Conservation (phyloP, 2,329 filamentous ascomycete genomes). For the Thielaviopsis populi region DNA sequence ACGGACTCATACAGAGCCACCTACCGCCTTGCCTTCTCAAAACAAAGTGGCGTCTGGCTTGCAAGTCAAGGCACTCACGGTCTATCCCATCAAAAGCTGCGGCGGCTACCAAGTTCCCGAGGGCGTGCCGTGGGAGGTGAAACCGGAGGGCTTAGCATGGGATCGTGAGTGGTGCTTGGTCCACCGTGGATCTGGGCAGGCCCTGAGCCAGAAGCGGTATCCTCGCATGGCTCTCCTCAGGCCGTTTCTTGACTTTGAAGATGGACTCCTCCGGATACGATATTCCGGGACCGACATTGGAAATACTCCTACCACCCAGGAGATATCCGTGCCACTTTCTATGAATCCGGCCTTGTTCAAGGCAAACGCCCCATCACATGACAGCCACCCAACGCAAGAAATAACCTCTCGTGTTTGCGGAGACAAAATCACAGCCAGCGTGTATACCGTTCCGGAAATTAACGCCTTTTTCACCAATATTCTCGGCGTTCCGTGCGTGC, state of each 20-base stretch:
- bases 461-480: conserved; percentile 63
- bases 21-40: background rate
- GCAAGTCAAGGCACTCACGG: conserved; percentile 45
- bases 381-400: background rate
- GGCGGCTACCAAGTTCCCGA: conserved; percentile 58
- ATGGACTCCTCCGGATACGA: conserved; percentile 48
- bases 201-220: conserved; percentile 76
- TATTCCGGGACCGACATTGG: conserved; percentile 27
- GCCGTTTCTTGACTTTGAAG: conserved; percentile 56
- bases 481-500: conserved; percentile 62
- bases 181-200: conserved; percentile 69
- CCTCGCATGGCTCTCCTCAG: conserved; percentile 74
- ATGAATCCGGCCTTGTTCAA: conserved; percentile 46
- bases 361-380: conserved; percentile 10
- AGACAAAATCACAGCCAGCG: conserved; percentile 54
- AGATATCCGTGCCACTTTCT: conserved; percentile 47
- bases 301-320: conserved; percentile 22
- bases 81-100: conserved; percentile 94
- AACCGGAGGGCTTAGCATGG: conserved; percentile 73
- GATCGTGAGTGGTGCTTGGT: conserved; percentile 94
- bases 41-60: conserved; percentile 5
- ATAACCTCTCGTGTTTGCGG: conserved; percentile 59
- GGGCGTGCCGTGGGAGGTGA: conserved; percentile 56
- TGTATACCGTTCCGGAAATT: conserved; percentile 51
- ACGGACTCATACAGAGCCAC: background rate